Evolutionary conservation across 495 filamentous ascomycete genomes (phyloP), one percentile per base, ranked within the genome.

Genomic region (Penicillium arizonense): DNA sequence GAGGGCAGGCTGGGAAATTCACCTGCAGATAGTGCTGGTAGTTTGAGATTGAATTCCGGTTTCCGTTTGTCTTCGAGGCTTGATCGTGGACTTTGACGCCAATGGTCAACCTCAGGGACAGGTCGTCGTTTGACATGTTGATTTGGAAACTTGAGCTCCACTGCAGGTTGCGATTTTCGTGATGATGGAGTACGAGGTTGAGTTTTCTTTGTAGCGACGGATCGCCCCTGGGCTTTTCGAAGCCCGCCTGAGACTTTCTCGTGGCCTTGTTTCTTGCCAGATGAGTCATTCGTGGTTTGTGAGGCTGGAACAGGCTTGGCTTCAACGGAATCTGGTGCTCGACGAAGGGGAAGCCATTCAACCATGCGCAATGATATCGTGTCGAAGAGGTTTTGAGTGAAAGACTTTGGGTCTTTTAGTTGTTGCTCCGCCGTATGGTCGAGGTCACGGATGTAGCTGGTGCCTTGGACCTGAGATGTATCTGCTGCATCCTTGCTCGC

Each of bases 371-470:
- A 77, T 4, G 89, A 80, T 37, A 85, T 75, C 3, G 90, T 90
- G 55, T 87, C 86, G 59, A 93, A 92, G 3, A 94, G 73, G 52
- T 88, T 88, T 40, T 91, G 90, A 8, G 87, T 87, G 57, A 95
- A 92, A 1, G 89, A 93, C 53, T 88, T 87, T 16, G 89, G 87
- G 61, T 95, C 90, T 59, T 87, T 91, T 57, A 80, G 77, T 7
- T 72, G 68, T 38, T 83, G 79, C 79, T 81, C 38, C 44, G 63
- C 30, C 32, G 60, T 45, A 33, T 52, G 44, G 14, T 68, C 64
- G 34, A 68, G 56, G 13, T 63, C 63, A 10, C 53, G 43, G 7
- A 63, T 49, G 38, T 53, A 33, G 14, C 48, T 55, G 18, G 33
- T 33, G n/a, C 59, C 56, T 13, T 54, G 43, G 1, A 26, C 12